Evolutionary conservation across 768 basidiomycete genomes (phyloP).

Genomic region (Rhizopogon rudus): DNA sequence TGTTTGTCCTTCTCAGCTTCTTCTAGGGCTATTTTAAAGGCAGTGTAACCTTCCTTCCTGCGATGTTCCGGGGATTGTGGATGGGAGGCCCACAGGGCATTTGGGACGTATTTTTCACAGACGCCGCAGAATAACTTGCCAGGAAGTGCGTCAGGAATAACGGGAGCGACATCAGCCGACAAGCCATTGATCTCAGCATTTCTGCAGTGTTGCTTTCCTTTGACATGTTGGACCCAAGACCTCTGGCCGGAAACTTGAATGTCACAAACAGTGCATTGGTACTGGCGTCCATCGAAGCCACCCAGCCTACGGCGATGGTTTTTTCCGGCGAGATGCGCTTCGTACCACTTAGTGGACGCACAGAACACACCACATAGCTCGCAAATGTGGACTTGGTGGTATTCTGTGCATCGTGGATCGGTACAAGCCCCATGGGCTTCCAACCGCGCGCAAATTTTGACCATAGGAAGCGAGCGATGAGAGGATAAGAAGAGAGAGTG

Average conservation of each 20-base stretch:
- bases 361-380: slow-evolving; percentile 35
- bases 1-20: slow-evolving; percentile 54
- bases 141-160: slow-evolving; percentile 17
- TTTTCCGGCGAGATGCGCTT: slow-evolving; percentile 25
- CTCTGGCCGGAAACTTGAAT: slow-evolving; percentile 2
- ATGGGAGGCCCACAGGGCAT: slow-evolving; percentile 32
- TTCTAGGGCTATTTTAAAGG: slow-evolving; percentile 39
- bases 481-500: not conserved
- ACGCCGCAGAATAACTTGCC: slow-evolving; percentile 22
- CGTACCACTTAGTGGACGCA: slow-evolving; percentile 11
- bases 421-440: slow-evolving; percentile 33
- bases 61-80: slow-evolving; percentile 24
- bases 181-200: slow-evolving; percentile 14
- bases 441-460: slow-evolving; percentile 31
- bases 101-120: slow-evolving; percentile 27
- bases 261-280: slow-evolving; percentile 30
- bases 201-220: slow-evolving; percentile 12
- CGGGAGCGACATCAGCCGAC: slow-evolving; percentile 25
- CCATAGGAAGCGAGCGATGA: not conserved
- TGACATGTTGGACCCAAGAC: slow-evolving; percentile 24
- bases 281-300: slow-evolving; percentile 12
- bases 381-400: slow-evolving; percentile 35
- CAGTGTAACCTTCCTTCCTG: slow-evolving; percentile 32
- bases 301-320: slow-evolving; percentile 25
- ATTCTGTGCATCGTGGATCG: slow-evolving; percentile 21